Evolutionary conservation across 2,329 filamentous ascomycete genomes (phyloP).

Genomic region (Paecilomyces sp.): DNA sequence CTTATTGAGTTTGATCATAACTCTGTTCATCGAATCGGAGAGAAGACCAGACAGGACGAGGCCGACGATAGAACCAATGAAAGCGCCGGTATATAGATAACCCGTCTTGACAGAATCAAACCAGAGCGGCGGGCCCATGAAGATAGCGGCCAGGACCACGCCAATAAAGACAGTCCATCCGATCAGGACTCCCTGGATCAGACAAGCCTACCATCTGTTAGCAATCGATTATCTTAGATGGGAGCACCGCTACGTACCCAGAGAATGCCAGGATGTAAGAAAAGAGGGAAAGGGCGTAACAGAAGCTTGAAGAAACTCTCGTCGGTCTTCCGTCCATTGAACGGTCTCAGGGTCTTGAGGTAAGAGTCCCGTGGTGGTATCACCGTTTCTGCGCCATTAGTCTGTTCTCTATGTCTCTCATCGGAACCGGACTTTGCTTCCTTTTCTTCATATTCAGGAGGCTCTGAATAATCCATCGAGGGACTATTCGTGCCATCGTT

Average conservation of each 20-base stretch:
- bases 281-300: constrained; percentile 70
- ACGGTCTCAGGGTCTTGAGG: constrained; percentile 55
- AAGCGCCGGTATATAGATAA: constrained; percentile 80
- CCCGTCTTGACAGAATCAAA: constrained; percentile 76
- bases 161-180: constrained; percentile 95
- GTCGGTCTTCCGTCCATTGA: constrained; percentile 76
- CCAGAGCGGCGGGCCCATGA: constrained; percentile 71
- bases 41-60: constrained; percentile 68
- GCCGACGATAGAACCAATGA: constrained; percentile 72
- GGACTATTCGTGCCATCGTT: constrained; percentile 1
- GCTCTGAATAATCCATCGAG: not conserved
- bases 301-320: constrained; percentile 62
- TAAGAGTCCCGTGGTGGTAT: constrained; percentile 50
- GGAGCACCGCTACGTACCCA: constrained; percentile 45
- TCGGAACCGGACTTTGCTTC: not conserved
- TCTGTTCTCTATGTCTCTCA: not conserved
- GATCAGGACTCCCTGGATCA: constrained; percentile 84
- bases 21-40: constrained; percentile 64
- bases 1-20: constrained; percentile 65
- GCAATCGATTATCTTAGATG: not conserved
- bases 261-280: constrained; percentile 76
- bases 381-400: not conserved
- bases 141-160: constrained; percentile 73
- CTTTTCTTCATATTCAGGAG: not conserved
- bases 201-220: constrained; percentile 39